These are phyloP conservation scores for Trichoderma simmonsii DNA, from an alignment of 2,329 filamentous ascomycete species.

Conservation along the genomic window DNA sequence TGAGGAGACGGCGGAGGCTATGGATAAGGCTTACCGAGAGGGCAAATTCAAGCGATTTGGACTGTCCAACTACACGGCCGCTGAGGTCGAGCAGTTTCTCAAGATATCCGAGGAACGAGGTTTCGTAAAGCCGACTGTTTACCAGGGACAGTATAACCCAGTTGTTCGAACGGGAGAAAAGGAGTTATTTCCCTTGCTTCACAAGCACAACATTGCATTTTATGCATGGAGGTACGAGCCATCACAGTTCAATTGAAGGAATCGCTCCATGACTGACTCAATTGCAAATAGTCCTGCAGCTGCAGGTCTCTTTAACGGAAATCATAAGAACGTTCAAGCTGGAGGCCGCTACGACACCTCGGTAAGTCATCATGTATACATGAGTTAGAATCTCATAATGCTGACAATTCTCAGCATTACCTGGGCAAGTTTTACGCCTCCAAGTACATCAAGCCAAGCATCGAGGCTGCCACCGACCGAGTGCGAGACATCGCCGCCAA, in stretches of 20 bases:
- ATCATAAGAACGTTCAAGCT: conserved; percentile 6
- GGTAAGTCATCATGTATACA: neutral
- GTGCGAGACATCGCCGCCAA: neutral
- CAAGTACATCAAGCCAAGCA: conserved; percentile 1
- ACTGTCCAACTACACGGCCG: conserved; percentile 44
- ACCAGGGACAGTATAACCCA: conserved; percentile 23
- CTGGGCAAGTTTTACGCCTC: neutral
- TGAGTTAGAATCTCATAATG: too few relatives aligned
- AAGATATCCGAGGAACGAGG: conserved; percentile 41
- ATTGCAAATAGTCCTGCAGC: neutral
- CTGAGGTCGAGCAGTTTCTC: conserved; percentile 43
- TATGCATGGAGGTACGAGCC: conserved; percentile 38
- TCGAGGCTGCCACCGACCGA: neutral
- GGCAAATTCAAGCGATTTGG: conserved; percentile 67
- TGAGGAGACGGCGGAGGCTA: conserved; percentile 10
- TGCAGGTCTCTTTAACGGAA: conserved; percentile 4
- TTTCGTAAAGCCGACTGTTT: conserved; percentile 40
- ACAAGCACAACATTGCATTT: conserved; percentile 41
- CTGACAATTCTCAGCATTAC: neutral
- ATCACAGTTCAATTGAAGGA: rapidly evolving
- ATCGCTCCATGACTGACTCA: neutral
- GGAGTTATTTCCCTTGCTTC: conserved; percentile 41
- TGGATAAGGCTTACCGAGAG: conserved; percentile 12
- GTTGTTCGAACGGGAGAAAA: conserved; percentile 41
- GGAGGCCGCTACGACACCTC: conserved; percentile 5